A percentile compares a stretch with the other conserved stretches of the same genome.
These are phyloP conservation scores for Candida boidinii DNA, from an alignment of 805 yeast species.

Conservation along the genomic window DNA sequence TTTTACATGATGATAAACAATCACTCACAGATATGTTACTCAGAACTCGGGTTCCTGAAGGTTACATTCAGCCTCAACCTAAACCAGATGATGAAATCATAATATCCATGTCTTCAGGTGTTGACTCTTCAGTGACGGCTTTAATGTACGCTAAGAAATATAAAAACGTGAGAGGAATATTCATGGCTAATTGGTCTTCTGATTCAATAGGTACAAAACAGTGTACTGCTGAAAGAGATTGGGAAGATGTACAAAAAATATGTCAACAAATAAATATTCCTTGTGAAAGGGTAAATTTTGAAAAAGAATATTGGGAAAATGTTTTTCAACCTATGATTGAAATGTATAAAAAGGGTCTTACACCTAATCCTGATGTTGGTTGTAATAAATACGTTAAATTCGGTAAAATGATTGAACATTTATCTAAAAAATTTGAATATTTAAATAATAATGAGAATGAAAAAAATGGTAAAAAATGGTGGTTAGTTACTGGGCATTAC, in stretches of 20 bases:
- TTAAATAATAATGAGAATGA: conserved; percentile 2
- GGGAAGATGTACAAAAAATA: conserved; percentile 73
- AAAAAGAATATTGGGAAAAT: conserved; percentile 84
- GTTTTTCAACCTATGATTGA: conserved; percentile 91
- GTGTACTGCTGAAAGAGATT: conserved; percentile 73
- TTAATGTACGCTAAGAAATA: conserved; percentile 38
- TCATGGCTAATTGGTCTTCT: conserved; percentile 86
- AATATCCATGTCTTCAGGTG: conserved; percentile 95
- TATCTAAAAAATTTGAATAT: conserved; percentile 32
- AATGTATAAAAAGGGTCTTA: conserved; percentile 58
- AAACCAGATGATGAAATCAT: conserved; percentile 48
- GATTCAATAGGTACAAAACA: conserved; percentile 23
- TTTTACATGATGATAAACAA: no score
- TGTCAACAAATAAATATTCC: conserved; percentile 56
- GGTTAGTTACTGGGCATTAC: conserved; percentile 90
- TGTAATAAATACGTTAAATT: conserved; percentile 85
- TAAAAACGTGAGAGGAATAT: conserved; percentile 66
- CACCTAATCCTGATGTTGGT: conserved; percentile 93
- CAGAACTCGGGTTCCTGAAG: no score
- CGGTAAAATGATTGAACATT: conserved; percentile 60
- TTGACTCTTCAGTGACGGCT: conserved; percentile 89
- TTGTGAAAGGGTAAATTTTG: conserved; percentile 73
- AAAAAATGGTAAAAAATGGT: conserved; percentile 35
- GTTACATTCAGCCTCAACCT: conserved; percentile 36
- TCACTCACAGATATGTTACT: no score